Percentiles rank a stretch among this genome's conserved stretches.
Conservation (phyloP, 2,329 filamentous ascomycete genomes). For the Whalleya microplaca region DNA sequence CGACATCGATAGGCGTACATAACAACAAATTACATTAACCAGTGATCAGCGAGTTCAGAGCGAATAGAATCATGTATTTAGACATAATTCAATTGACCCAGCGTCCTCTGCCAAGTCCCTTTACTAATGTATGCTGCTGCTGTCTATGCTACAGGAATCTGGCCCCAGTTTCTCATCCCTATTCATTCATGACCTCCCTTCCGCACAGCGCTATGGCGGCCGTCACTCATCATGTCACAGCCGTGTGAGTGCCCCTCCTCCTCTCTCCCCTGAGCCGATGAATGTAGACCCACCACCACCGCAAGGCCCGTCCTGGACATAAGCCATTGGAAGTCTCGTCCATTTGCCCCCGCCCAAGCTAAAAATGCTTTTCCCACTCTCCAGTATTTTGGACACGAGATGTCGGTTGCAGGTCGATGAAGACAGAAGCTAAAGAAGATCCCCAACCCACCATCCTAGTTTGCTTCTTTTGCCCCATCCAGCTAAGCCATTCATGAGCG, state of each 20-base stretch:
- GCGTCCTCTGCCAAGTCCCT: neutral
- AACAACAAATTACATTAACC: too few species aligned
- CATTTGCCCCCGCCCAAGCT: neutral
- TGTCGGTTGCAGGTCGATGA: neutral
- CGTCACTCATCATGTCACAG: slow-evolving; percentile 1
- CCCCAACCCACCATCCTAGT: neutral
- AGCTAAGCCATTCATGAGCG: neutral
- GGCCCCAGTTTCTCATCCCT: slow-evolving; percentile 17
- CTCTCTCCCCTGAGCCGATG: too few species aligned
- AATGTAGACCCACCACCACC: too few species aligned
- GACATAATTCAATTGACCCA: slow-evolving; percentile 6
- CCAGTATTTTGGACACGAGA: neutral
- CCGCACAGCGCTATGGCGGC: neutral
- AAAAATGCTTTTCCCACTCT: neutral
- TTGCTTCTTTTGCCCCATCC: neutral
- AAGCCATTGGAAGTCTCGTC: too few species aligned
- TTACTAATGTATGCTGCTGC: slow-evolving; percentile 7
- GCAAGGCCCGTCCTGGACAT: too few species aligned
- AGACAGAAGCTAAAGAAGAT: neutral
- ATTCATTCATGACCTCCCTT: slow-evolving; percentile 13
- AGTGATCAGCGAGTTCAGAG: too few species aligned
- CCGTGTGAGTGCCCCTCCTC: too few species aligned
- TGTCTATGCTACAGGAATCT: slow-evolving; percentile 22
- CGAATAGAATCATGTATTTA: neutral
- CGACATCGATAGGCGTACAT: too few species aligned